Percentiles rank a stretch among this genome's conserved stretches.
phyloP scores from a whole-genome alignment of 2,329 filamentous ascomycete genomes.

The Trichoderma koningiopsis region DNA sequence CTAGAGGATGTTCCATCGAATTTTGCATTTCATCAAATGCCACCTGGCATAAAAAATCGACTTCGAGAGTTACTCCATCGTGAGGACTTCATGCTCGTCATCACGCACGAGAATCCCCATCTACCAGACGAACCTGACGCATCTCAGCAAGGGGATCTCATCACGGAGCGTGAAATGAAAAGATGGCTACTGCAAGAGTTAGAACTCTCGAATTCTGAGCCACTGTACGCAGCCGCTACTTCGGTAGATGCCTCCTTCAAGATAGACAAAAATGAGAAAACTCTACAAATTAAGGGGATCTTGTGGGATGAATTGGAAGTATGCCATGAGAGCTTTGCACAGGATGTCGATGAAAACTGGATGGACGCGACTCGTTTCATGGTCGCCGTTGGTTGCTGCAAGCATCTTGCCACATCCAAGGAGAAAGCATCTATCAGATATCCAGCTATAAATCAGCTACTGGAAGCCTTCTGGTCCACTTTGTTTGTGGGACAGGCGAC shows the following conservation, averaged over 20 bases:
- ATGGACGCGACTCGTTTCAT: conserved; percentile 2
- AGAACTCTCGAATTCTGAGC: background rate
- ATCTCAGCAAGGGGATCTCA: background rate
- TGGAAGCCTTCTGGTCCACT: conserved; percentile 11
- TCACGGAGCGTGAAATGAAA: conserved; percentile 9
- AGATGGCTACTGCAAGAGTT: conserved; percentile 2
- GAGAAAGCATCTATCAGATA: background rate
- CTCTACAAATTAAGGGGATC: background rate
- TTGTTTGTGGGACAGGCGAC: background rate
- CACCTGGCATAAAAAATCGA: background rate
- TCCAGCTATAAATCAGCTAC: background rate
- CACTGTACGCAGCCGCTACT: background rate
- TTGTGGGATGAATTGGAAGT: background rate
- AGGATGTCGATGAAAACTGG: background rate
- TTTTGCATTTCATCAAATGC: background rate
- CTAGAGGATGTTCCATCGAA: background rate
- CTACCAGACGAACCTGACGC: background rate
- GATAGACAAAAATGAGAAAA: background rate
- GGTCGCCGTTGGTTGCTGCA: conserved; percentile 8
- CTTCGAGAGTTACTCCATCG: background rate
- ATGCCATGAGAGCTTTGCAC: background rate
- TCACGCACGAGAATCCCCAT: background rate
- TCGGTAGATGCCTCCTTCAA: background rate
- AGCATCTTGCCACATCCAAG: conserved; percentile 1
- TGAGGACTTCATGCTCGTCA: background rate